A percentile compares a stretch with the other conserved stretches of the same genome.
Evolutionary conservation across 2,329 filamentous ascomycete species (phyloP).

Genomic region (Aspergillus terreus): DNA sequence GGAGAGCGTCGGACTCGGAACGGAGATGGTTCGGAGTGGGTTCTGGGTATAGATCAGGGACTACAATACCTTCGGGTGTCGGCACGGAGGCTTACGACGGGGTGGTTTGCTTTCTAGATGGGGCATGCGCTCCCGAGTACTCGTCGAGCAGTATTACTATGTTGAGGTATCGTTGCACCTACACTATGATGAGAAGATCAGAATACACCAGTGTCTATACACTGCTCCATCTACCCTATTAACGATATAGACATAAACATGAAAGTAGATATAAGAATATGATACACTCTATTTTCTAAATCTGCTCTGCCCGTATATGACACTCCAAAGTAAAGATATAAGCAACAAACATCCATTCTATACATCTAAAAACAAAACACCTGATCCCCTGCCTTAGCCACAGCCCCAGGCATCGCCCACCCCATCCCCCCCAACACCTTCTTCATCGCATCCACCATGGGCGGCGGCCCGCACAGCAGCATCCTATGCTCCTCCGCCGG

Average conservation of each 20-base stretch:
- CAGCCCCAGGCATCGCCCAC: conserved; percentile 47
- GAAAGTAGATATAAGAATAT: not conserved
- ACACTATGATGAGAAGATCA: no score
- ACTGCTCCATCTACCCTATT: no score
- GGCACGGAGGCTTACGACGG: no score
- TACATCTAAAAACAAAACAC: conserved; percentile 50
- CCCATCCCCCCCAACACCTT: conserved; percentile 47
- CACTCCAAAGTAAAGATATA: no score
- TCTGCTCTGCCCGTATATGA: no score
- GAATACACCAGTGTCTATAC: no score
- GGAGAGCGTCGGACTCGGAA: conserved; percentile 4
- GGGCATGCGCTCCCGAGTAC: no score
- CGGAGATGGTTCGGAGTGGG: conserved; percentile 27
- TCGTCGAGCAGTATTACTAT: no score
- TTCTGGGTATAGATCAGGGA: no score
- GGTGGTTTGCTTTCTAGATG: no score
- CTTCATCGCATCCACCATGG: conserved; percentile 56
- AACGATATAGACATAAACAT: no score
- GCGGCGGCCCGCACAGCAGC: conserved; percentile 58
- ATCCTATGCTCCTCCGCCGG: conserved; percentile 45
- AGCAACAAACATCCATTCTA: conserved; percentile 10
- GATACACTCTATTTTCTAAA: not conserved
- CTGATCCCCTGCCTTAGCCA: conserved; percentile 50
- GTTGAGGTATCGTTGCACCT: no score
- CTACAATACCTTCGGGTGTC: not conserved